These are phyloP conservation scores for Athelia psychrophila DNA, from an alignment of 1,284 basidiomycete genomes.

Conservation along the genomic window DNA sequence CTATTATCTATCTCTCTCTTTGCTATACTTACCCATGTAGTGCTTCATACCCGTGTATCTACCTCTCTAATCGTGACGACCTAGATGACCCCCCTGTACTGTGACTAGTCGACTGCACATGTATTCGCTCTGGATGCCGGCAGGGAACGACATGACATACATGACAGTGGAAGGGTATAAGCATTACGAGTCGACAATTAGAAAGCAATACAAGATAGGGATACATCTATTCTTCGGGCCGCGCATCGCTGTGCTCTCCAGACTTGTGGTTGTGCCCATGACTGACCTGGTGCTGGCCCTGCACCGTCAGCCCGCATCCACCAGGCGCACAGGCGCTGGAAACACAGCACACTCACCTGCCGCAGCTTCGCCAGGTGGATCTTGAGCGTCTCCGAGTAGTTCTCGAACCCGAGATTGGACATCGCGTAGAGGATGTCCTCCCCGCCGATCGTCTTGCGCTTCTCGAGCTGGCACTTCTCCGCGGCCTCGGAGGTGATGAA, in stretches of 20 bases:
- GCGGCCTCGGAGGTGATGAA: slow-evolving; percentile 93
- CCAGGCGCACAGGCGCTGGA: too few species aligned
- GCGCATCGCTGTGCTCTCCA: not conserved
- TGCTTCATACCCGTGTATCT: not conserved
- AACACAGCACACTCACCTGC: slow-evolving; percentile 72
- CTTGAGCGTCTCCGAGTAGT: slow-evolving; percentile 88
- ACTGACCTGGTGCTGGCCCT: not conserved
- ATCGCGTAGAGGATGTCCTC: slow-evolving; percentile 91
- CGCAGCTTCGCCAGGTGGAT: slow-evolving; percentile 88
- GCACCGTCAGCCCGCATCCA: not conserved
- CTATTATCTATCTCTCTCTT: not conserved
- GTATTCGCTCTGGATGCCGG: too few species aligned
- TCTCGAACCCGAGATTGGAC: slow-evolving; percentile 89
- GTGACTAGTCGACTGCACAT: too few species aligned
- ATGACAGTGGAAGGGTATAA: too few species aligned
- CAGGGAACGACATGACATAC: too few species aligned
- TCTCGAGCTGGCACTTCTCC: slow-evolving; percentile 86
- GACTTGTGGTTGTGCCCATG: not conserved
- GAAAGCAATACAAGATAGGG: not conserved
- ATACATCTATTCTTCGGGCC: not conserved
- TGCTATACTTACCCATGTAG: not conserved
- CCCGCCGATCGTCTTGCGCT: slow-evolving; percentile 86
- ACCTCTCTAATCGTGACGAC: not conserved
- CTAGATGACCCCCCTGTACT: not conserved
- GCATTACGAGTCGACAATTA: not conserved